These are phyloP conservation scores for Barnettozyma siamensis DNA, from an alignment of 805 yeast genomes.

Conservation along the genomic window DNA sequence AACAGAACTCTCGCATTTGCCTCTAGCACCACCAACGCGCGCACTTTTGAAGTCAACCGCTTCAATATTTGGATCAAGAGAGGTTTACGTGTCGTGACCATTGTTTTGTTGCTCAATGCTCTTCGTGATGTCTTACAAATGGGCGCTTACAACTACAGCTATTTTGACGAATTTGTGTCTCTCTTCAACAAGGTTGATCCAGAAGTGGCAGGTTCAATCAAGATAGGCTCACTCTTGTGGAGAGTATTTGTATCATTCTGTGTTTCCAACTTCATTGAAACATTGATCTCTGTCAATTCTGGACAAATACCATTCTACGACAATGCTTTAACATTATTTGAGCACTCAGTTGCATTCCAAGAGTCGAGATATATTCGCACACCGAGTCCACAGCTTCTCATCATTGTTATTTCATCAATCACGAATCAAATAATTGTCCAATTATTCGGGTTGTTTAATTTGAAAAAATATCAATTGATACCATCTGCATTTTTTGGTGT, in stretches of 20 bases:
- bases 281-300: constrained; percentile 52
- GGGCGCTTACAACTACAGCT: background rate
- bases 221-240: constrained; percentile 40
- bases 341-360: constrained; percentile 70
- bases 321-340: constrained; percentile 67
- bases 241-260: constrained; percentile 57
- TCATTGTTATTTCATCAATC: constrained; percentile 50
- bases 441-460: constrained; percentile 49
- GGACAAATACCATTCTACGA: constrained; percentile 56
- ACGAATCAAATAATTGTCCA: constrained; percentile 59
- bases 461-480: constrained; percentile 50
- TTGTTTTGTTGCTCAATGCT: constrained; percentile 12
- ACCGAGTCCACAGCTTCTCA: constrained; percentile 49
- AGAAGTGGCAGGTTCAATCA: background rate
- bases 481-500: constrained; percentile 59
- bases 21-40: constrained; percentile 31
- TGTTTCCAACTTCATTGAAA: constrained; percentile 57
- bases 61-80: constrained; percentile 20
- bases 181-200: background rate
- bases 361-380: constrained; percentile 49
- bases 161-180: background rate
- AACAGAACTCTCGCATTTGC: constrained; percentile 58
- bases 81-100: constrained; percentile 30
- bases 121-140: background rate
- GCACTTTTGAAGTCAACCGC: constrained; percentile 5